A percentile compares a stretch with the other conserved stretches of the same genome.
phyloP scores from a whole-genome alignment of 805 yeast genomes.

The Saccharomyces kudriavzevii region DNA sequence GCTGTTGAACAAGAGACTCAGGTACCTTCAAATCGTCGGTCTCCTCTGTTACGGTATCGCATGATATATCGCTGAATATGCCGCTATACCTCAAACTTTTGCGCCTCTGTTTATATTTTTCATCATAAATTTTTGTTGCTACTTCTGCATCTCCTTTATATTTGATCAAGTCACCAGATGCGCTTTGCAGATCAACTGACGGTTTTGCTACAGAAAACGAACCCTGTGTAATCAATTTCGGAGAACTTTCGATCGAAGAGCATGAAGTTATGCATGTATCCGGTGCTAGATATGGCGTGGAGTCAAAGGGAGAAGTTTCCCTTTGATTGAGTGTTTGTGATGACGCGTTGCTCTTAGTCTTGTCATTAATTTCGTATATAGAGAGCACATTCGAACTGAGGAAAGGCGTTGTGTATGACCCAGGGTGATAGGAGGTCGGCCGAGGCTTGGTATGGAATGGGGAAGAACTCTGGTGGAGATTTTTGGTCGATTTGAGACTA shows the following conservation, averaged over 20 bases:
- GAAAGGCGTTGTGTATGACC: neutral
- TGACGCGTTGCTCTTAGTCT: neutral
- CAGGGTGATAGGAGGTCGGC: neutral
- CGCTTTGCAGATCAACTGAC: slow-evolving; percentile 29
- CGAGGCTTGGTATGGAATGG: slow-evolving; percentile 11
- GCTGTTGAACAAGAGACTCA: neutral
- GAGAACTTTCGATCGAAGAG: slow-evolving; percentile 12
- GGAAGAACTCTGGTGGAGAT: slow-evolving; percentile 25
- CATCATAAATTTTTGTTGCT: slow-evolving; percentile 12
- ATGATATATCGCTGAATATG: neutral
- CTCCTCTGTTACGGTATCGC: slow-evolving; percentile 1
- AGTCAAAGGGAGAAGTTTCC: slow-evolving; percentile 14
- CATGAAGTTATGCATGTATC: slow-evolving; percentile 6
- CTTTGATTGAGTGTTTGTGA: neutral
- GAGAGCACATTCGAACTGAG: neutral
- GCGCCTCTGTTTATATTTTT: slow-evolving; percentile 1
- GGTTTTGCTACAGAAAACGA: slow-evolving; percentile 28
- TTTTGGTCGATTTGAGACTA: slow-evolving; percentile 6
- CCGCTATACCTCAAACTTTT: slow-evolving; percentile 1
- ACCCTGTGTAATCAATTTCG: slow-evolving; percentile 16
- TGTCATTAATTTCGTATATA: neutral
- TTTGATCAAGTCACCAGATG: slow-evolving; percentile 33
- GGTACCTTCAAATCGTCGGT: neutral
- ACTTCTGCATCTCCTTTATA: slow-evolving; percentile 20
- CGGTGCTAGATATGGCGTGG: slow-evolving; percentile 11